Evolutionary conservation across 2,329 filamentous ascomycete species (phyloP).

Genomic region (Neocatenulostroma microsporum): DNA sequence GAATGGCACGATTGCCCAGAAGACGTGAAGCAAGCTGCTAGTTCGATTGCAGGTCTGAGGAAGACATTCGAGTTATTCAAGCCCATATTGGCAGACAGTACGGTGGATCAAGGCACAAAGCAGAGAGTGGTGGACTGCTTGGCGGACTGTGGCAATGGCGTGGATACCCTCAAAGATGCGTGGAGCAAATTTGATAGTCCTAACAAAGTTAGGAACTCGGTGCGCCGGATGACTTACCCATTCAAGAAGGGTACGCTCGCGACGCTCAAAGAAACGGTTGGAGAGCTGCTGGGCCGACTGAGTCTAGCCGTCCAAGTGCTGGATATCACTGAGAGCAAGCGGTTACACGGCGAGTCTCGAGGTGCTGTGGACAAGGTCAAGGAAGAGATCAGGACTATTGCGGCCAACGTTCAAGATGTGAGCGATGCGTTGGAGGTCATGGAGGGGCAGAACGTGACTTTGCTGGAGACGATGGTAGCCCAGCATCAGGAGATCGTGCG

Average conservation of each 20-base stretch:
- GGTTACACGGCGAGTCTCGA: not conserved
- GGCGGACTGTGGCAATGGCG: not conserved
- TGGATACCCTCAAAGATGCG: slow-evolving; percentile 4
- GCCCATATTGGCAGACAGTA: not conserved
- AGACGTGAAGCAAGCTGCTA: slow-evolving; percentile 7
- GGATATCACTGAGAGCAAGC: slow-evolving; percentile 2
- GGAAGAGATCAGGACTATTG: not conserved
- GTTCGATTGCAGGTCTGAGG: slow-evolving; percentile 7
- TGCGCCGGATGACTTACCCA: slow-evolving; percentile 10
- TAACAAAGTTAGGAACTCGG: slow-evolving; percentile 4
- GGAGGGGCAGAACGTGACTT: too few species aligned
- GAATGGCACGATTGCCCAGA: slow-evolving; percentile 8
- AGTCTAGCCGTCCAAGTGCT: slow-evolving; percentile 9
- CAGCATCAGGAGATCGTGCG: too few species aligned
- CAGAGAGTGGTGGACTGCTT: not conserved
- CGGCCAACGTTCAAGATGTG: too few species aligned
- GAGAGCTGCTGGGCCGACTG: slow-evolving; percentile 7
- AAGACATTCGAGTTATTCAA: not conserved
- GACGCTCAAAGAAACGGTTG: slow-evolving; percentile 8
- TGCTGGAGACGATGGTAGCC: too few species aligned
- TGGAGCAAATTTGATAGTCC: slow-evolving; percentile 5
- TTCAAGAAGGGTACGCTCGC: slow-evolving; percentile 10
- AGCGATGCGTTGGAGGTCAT: too few species aligned
- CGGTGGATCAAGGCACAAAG: not conserved
- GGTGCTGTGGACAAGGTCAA: not conserved